phyloP scores from a whole-genome alignment of 768 basidiomycete genomes.

The Pleurotus eryngii region DNA sequence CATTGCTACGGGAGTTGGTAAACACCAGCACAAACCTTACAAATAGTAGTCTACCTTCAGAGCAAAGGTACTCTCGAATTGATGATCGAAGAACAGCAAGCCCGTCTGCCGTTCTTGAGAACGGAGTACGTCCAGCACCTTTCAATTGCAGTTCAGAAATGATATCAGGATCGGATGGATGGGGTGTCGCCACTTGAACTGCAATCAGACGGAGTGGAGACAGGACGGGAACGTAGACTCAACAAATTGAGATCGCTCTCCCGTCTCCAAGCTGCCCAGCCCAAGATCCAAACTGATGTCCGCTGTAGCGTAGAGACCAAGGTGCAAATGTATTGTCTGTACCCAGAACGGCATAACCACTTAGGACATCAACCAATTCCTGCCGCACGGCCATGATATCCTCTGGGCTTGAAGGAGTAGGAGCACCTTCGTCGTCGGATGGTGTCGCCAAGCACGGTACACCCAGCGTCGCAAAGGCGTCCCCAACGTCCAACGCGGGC shows the following conservation, averaged over 20 bases:
- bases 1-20: conserved; percentile 30
- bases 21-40: not conserved
- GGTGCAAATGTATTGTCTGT: conserved; percentile 50
- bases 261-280: conserved; percentile 97
- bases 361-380: conserved; percentile 78
- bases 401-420: conserved; percentile 23
- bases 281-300: conserved; percentile 86
- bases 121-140: conserved; percentile 91
- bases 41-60: conserved; percentile 61
- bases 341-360: conserved; percentile 68
- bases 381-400: conserved; percentile 48
- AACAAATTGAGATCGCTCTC: conserved; percentile 82
- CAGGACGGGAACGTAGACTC: conserved; percentile 11
- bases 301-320: conserved; percentile 89
- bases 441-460: conserved; percentile 48
- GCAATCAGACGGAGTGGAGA: not conserved
- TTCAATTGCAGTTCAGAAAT: conserved; percentile 91
- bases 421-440: conserved; percentile 31
- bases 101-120: conserved; percentile 89
- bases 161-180: conserved; percentile 51
- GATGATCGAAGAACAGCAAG: conserved; percentile 94
- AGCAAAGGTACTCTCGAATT: conserved; percentile 89
- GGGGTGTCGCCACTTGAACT: conserved; percentile 68
- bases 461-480: conserved; percentile 69
- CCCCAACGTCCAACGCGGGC: conserved; percentile 84